phyloP scores from a whole-genome alignment of 768 basidiomycete species.

The Tylopilus subfusipes region DNA sequence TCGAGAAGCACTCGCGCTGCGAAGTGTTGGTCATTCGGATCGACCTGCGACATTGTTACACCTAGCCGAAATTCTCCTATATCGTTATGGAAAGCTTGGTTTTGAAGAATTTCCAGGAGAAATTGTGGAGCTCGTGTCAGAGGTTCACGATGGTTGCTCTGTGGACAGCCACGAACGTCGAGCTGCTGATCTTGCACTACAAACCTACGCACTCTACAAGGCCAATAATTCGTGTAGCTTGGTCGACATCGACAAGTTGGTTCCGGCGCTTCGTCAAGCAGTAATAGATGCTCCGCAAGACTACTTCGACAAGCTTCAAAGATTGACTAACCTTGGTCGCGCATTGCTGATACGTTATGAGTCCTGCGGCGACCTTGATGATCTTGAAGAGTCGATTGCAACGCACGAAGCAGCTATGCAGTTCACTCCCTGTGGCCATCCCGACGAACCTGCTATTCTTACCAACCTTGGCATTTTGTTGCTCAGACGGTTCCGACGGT shows the following conservation, averaged over 20 bases:
- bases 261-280: not conserved
- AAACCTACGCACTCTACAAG: not conserved
- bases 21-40: constrained; percentile 3
- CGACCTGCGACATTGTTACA: constrained; percentile 1
- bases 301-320: constrained; percentile 4
- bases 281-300: not conserved
- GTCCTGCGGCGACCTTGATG: not conserved
- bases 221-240: not conserved
- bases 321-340: constrained; percentile 14
- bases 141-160: not conserved
- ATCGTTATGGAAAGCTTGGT: not conserved
- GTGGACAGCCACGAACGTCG: not conserved
- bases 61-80: not conserved
- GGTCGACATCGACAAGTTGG: not conserved
- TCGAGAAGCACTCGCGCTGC: constrained; percentile 11
- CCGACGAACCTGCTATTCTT: too few species aligned
- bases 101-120: not conserved
- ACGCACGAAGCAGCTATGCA: not conserved
- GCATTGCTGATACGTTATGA: constrained; percentile 5
- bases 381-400: constrained; percentile 18
- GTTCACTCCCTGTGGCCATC: not conserved
- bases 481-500: too few species aligned
- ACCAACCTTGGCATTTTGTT: too few species aligned
- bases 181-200: not conserved
- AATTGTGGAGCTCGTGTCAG: not conserved